A percentile compares a stretch with the other conserved stretches of the same genome.
phyloP scores from a whole-genome alignment of 1,284 basidiomycete species.

The Ustilago tritici region DNA sequence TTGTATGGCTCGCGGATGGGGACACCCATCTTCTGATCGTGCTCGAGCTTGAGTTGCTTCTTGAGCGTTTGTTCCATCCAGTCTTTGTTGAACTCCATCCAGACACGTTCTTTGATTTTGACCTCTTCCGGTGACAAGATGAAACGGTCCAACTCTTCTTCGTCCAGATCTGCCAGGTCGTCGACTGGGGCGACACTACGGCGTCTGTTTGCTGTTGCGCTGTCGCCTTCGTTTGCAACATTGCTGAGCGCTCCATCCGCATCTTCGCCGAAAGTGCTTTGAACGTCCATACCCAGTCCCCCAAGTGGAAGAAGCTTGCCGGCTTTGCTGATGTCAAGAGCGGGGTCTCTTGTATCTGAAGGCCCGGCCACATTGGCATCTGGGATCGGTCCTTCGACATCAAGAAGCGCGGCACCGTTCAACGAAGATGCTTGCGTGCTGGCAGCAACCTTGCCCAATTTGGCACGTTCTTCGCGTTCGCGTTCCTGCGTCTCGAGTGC shows the following conservation, averaged over 20 bases:
- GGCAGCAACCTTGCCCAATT: conserved; percentile 30
- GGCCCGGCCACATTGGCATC: conserved; percentile 20
- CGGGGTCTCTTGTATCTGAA: conserved; percentile 19
- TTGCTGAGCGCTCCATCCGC: conserved; percentile 8
- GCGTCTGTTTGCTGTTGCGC: conserved; percentile 7
- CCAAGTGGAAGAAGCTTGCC: conserved; percentile 51
- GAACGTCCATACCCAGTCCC: conserved; percentile 56
- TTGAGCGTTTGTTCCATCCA: conserved; percentile 80
- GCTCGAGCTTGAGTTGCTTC: conserved; percentile 66
- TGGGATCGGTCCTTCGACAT: neutral
- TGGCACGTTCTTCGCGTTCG: conserved; percentile 54
- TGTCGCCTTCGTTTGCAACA: conserved; percentile 34
- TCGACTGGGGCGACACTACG: conserved; percentile 38
- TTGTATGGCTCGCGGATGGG: conserved; percentile 54
- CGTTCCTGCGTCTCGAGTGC: conserved; percentile 57
- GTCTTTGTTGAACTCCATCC: conserved; percentile 95
- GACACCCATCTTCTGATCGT: conserved; percentile 66
- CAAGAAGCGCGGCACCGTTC: neutral
- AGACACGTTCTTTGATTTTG: conserved; percentile 89
- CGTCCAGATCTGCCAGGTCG: conserved; percentile 75
- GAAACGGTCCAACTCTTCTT: conserved; percentile 88
- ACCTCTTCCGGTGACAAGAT: conserved; percentile 87
- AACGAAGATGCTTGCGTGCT: neutral
- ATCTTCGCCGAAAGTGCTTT: conserved; percentile 35
- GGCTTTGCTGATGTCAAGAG: conserved; percentile 42